phyloP scores from a whole-genome alignment of 2,329 filamentous ascomycete genomes.

The Trichoderma simmonsii region DNA sequence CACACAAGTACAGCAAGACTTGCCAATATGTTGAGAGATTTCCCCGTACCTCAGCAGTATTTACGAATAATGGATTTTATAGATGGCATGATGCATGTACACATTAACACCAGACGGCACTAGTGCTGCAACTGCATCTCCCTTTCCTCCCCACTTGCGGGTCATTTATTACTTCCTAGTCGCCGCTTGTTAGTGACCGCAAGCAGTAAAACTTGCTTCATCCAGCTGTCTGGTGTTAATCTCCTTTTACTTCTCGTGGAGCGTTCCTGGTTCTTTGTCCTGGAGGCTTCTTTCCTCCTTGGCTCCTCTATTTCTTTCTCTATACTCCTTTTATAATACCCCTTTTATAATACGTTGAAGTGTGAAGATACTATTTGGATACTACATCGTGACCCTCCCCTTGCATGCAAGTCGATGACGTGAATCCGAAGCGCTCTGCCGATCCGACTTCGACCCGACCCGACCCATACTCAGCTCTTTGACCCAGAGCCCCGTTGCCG shows the following conservation, averaged over 20 bases:
- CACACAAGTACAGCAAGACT: neutral
- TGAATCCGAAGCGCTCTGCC: neutral
- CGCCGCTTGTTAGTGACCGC: neutral
- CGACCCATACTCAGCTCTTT: neutral
- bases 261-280: neutral
- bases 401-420: neutral
- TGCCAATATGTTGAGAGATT: neutral
- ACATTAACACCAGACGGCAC: neutral
- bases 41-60: neutral
- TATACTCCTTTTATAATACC: neutral
- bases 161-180: neutral
- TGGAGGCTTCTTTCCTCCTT: neutral
- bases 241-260: constrained; percentile 10
- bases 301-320: neutral
- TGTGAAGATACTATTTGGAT: neutral
- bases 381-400: neutral
- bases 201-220: constrained; percentile 15
- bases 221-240: neutral
- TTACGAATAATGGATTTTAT: neutral
- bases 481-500: neutral
- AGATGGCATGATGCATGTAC: neutral
- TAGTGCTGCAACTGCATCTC: neutral
- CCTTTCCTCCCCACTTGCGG: neutral
- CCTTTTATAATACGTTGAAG: neutral
- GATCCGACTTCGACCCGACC: neutral